These are phyloP conservation scores for Acanthamoeba sp. DNA, from an alignment of 208 protist species.

Conservation along the genomic window DNA sequence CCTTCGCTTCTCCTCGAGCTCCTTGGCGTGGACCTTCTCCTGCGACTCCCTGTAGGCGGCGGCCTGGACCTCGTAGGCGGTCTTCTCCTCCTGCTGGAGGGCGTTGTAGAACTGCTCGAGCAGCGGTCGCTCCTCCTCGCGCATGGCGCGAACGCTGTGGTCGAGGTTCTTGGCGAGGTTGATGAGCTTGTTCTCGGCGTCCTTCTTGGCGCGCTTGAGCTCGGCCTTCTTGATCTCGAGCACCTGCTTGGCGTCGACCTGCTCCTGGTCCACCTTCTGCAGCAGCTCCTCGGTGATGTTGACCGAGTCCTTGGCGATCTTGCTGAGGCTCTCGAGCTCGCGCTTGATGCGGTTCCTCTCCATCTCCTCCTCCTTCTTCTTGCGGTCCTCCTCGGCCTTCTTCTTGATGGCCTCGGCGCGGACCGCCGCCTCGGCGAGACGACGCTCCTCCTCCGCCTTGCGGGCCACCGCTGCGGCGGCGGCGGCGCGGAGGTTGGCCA, in stretches of 20 bases:
- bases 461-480: slow-evolving; percentile 44
- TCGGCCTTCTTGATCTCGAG: slow-evolving; percentile 66
- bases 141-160: slow-evolving; percentile 32
- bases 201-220: slow-evolving; percentile 64
- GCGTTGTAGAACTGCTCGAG: slow-evolving; percentile 37
- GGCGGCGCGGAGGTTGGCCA: slow-evolving; percentile 44
- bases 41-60: slow-evolving; percentile 15
- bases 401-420: slow-evolving; percentile 21
- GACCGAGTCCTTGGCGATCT: slow-evolving; percentile 32
- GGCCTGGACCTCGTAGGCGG: slow-evolving; percentile 57
- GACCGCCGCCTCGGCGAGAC: neutral
- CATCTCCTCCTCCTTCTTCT: slow-evolving; percentile 55
- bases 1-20: slow-evolving; percentile 69
- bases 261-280: slow-evolving; percentile 37
- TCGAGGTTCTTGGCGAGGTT: slow-evolving; percentile 58
- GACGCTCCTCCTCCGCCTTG: slow-evolving; percentile 36
- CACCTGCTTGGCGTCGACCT: slow-evolving; percentile 61
- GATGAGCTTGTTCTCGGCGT: slow-evolving; percentile 50
- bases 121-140: slow-evolving; percentile 66
- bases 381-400: slow-evolving; percentile 56
- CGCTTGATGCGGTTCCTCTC: slow-evolving; percentile 13
- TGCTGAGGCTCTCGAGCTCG: slow-evolving; percentile 52
- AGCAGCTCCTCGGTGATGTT: slow-evolving; percentile 41
- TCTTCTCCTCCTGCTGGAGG: slow-evolving; percentile 21
- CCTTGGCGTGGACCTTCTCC: slow-evolving; percentile 59